These are phyloP conservation scores for Oidiodendron maius DNA, from an alignment of 495 filamentous ascomycete species.

Conservation along the genomic window DNA sequence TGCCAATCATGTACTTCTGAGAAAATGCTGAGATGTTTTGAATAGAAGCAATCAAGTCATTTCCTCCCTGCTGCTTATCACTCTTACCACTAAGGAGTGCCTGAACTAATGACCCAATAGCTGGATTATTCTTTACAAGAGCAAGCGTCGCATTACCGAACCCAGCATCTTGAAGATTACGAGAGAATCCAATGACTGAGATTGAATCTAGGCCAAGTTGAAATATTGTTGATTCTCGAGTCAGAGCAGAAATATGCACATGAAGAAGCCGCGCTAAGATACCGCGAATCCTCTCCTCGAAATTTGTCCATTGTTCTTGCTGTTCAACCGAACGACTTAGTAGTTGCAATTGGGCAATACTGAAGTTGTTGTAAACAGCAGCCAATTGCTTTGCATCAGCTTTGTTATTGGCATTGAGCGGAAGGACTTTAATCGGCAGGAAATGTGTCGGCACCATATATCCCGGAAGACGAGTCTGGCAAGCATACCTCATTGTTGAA, in stretches of 20 bases:
- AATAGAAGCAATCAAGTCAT: slow-evolving; percentile 35
- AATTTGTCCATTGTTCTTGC: slow-evolving; percentile 23
- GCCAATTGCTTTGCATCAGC: slow-evolving; percentile 58
- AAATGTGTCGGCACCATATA: slow-evolving; percentile 80
- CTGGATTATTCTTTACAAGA: slow-evolving; percentile 58
- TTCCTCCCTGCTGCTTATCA: slow-evolving; percentile 14
- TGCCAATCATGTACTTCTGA: slow-evolving; percentile 43
- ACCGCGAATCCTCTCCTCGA: slow-evolving; percentile 41
- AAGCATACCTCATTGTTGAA: slow-evolving; percentile 39
- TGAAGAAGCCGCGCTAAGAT: slow-evolving; percentile 44
- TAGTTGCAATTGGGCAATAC: slow-evolving; percentile 49
- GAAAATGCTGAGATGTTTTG: slow-evolving; percentile 52
- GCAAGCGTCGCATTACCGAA: slow-evolving; percentile 54
- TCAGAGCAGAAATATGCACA: slow-evolving; percentile 37
- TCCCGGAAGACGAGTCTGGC: slow-evolving; percentile 52
- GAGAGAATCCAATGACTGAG: slow-evolving; percentile 59
- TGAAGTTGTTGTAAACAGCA: slow-evolving; percentile 50
- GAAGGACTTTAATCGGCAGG: slow-evolving; percentile 54
- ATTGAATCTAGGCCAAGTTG: slow-evolving; percentile 82
- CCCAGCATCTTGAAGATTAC: slow-evolving; percentile 43
- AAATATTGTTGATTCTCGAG: slow-evolving; percentile 59
- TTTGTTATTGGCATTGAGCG: slow-evolving; percentile 71
- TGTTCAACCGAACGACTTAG: slow-evolving; percentile 31
- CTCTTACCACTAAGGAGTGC: slow-evolving; percentile 26
- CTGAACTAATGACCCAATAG: slow-evolving; percentile 40